Percentiles rank a stretch among this genome's conserved stretches.
Evolutionary conservation across 2,329 filamentous ascomycete species (phyloP).

Genomic region (Didymella glomerata): DNA sequence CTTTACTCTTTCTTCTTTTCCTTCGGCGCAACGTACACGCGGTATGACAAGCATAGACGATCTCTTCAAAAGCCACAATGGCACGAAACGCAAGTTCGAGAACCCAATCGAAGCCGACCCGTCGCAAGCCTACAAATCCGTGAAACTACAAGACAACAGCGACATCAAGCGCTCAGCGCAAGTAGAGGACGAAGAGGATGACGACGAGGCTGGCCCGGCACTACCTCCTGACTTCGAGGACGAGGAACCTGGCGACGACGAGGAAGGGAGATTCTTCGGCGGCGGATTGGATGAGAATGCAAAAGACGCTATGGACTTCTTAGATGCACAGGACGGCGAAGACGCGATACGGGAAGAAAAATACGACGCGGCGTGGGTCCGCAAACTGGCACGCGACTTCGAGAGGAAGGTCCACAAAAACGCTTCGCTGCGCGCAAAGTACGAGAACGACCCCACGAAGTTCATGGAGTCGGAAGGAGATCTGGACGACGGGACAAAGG

Average conservation of each 20-base stretch:
- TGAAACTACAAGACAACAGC: conserved; percentile 61
- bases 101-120: conserved; percentile 61
- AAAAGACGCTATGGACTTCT: conserved; percentile 84
- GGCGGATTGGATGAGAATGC: conserved; percentile 85
- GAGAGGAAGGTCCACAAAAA: conserved; percentile 93
- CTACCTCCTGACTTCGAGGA: conserved; percentile 64
- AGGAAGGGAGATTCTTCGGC: conserved; percentile 95
- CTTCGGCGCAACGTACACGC: not conserved
- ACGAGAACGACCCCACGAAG: conserved; percentile 79
- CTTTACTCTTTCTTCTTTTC: not conserved
- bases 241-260: conserved; percentile 69
- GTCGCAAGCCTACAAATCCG: conserved; percentile 67
- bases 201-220: conserved; percentile 61
- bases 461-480: conserved; percentile 89
- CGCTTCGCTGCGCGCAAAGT: conserved; percentile 84
- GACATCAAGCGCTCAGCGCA: conserved; percentile 60
- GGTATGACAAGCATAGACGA: conserved; percentile 69
- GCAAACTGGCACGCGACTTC: conserved; percentile 80
- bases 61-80: conserved; percentile 66
- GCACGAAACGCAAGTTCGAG: conserved; percentile 69
- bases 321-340: conserved; percentile 71
- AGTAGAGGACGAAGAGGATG: conserved; percentile 58
- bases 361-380: conserved; percentile 84
- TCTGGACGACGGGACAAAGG: conserved; percentile 83
- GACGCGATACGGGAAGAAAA: conserved; percentile 69